Conservation (phyloP, 2,329 filamentous ascomycete genomes). For the Penicillium sp. region DNA sequence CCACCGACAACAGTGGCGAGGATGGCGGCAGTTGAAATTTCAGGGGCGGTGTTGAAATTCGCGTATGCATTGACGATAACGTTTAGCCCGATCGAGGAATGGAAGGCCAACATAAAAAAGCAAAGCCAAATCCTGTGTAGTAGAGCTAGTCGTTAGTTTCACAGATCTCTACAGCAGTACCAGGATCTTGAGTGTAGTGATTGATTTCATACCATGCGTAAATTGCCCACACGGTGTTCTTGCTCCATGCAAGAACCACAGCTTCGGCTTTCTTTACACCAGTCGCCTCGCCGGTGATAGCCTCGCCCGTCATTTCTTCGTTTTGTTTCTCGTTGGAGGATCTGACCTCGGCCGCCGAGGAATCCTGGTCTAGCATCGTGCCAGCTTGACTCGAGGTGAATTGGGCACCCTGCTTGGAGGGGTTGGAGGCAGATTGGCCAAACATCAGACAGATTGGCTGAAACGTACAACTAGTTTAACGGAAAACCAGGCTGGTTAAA, state of each 20-base stretch:
- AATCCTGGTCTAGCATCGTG: not conserved
- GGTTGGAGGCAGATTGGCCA: not conserved
- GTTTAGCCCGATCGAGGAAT: slow-evolving; percentile 42
- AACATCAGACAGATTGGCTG: not conserved
- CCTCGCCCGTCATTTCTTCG: not conserved
- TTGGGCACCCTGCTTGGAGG: not conserved
- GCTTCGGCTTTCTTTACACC: slow-evolving; percentile 35
- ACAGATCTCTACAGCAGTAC: too few species aligned
- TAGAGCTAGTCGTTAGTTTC: not conserved
- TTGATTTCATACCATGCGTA: slow-evolving; percentile 29
- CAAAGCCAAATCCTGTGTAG: slow-evolving; percentile 45
- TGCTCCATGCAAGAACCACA: slow-evolving; percentile 40
- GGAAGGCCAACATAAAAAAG: slow-evolving; percentile 47
- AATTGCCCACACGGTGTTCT: slow-evolving; percentile 26
- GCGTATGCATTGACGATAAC: slow-evolving; percentile 53
- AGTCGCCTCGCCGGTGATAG: not conserved
- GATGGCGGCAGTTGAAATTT: slow-evolving; percentile 53
- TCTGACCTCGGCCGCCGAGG: not conserved
- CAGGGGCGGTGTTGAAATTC: slow-evolving; percentile 53
- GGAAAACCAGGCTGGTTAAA: not conserved
- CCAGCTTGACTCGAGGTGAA: not conserved
- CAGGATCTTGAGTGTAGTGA: not conserved
- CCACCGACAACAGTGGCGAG: slow-evolving; percentile 58
- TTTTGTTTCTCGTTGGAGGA: not conserved
- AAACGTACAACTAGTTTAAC: not conserved